Base-by-base conservation (phyloP, 257 asterid species). In the Rubia yunnanensis region DNA sequence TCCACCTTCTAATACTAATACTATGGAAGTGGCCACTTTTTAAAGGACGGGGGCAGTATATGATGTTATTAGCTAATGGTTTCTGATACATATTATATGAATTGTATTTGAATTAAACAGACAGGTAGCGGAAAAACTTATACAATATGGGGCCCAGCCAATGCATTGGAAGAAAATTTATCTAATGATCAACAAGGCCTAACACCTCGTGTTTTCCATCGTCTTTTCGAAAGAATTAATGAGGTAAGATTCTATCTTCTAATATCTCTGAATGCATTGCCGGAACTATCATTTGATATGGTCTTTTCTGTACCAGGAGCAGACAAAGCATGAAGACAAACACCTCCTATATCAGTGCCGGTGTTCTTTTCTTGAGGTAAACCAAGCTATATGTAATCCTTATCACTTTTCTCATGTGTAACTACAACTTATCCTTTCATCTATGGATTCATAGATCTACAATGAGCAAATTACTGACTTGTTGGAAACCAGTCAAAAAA, bases 51-150 rank as follows among this genome's bases (percentile, higher is more conserved):
- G 10, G 44, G 5, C 7, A 44, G 1, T 44, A 3, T 44, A 15
- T 15, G 5, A 44, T 44, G 52, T 15, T 44, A 44, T 44, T 39
- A 44, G 52, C 52, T 15, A 44, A 17, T 39, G 48, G 17, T 39
- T 39, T 39, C 48, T 39, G 11, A 2, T 7, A 26, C 30, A 53
- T 15, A 54, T 36, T 46, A 35, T 7, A 39, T 9, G 23, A 46
- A 4, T 26, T 39, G 58, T n/a, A 17, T 38, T 41, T 65, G 66
- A 41, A 46, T 76, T 79, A 50, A 49, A 76, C 80, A 94, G 99
- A 94, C 99, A 18, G 99, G 99, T 35, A 94, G 99, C 53, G 99
- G 99, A 63, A 94, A 94, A 74, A 94, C 99, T 56, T 94, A 94
- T 76, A 94, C 99, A 23, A 80, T 94, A 27, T 94, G 99, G 99